Base-by-base conservation (phyloP, 495 filamentous ascomycete species). In the Cercophora newfieldiana region DNA sequence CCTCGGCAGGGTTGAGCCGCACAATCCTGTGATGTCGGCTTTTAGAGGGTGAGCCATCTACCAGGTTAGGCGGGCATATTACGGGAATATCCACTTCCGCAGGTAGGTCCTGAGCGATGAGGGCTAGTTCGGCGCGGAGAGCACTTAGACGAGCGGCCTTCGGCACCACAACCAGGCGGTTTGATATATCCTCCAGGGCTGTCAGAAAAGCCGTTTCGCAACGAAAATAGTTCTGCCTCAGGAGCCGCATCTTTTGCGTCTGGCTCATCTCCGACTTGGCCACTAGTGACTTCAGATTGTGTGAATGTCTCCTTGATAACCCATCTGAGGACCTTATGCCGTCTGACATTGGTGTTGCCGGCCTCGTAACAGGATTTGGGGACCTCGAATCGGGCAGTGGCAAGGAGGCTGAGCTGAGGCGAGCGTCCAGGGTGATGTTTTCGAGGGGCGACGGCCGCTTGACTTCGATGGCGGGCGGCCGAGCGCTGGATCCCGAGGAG, bases 71-170 rank as follows among this genome's bases (percentile, higher is more conserved):
- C 18, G 90, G 90, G 68, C 87, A 91, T 56, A 92, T 88, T 1
- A 91, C 81, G 1, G 90, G 90, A 58, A 92, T 89, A 76, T 92
- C 90, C 8, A 92, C 86, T 74, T 92, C 90, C 19, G 89, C 85
- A 3, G 90, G 90, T 16, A 92, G 75, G 67, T 92, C 90, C 63
- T 88, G 87, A 7, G 86, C 86, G 61, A 92, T 87, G 12, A 92
- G 81, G 24, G 89, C 90, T 65, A 92, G 80, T 75, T 92, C 90
- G 21, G 90, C 90, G 58, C 90, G 84, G 30, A 92, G 78, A 59
- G 90, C 90, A 76, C 90, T 92, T 63, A 92, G 79, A 48, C 90
- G 85, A 53, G 90, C 90, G 26, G 85, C 85, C 74, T 92, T 92
- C 19, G 89, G 89, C 21, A 92, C 89, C 55, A 85, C 79, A 8